Evolutionary conservation across 768 basidiomycete species (phyloP).

Genomic region (Rhodotorula kratochvilovae): DNA sequence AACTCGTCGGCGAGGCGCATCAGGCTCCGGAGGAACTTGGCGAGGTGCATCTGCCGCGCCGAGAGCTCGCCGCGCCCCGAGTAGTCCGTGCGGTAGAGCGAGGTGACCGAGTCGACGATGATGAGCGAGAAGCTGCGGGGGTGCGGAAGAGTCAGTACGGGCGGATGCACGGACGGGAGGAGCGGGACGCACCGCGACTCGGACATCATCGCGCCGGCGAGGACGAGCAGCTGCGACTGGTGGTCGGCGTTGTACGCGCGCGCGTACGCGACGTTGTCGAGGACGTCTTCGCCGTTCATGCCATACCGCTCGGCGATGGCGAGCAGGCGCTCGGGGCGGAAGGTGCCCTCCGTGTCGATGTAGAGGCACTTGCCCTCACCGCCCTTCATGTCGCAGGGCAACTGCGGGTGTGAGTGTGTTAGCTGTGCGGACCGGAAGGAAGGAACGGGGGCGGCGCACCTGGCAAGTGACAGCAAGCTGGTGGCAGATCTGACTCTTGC

Average conservation of each 20-base stretch:
- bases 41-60: conserved; percentile 89
- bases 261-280: conserved; percentile 98
- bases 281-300: conserved; percentile 93
- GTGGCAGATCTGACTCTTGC: conserved; percentile 96
- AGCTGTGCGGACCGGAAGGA: not conserved
- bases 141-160: not conserved
- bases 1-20: conserved; percentile 97
- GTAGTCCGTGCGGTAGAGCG: conserved; percentile 91
- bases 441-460: conserved; percentile 43
- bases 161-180: not conserved
- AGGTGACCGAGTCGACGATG: conserved; percentile 93
- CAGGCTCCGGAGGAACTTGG: conserved; percentile 87
- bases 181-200: conserved; percentile 70
- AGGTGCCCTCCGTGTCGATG: conserved; percentile 98
- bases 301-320: conserved; percentile 94
- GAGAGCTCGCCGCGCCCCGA: conserved; percentile 91
- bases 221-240: conserved; percentile 80
- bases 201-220: conserved; percentile 96
- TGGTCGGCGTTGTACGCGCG: conserved; percentile 98
- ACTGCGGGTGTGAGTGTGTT: conserved; percentile 44
- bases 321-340: conserved; percentile 89
- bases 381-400: conserved; percentile 95
- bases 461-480: conserved; percentile 97
- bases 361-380: conserved; percentile 98
- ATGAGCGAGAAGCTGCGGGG: conserved; percentile 79